Conservation (phyloP, 768 basidiomycete genomes). For the Tubosaeta sp. region DNA sequence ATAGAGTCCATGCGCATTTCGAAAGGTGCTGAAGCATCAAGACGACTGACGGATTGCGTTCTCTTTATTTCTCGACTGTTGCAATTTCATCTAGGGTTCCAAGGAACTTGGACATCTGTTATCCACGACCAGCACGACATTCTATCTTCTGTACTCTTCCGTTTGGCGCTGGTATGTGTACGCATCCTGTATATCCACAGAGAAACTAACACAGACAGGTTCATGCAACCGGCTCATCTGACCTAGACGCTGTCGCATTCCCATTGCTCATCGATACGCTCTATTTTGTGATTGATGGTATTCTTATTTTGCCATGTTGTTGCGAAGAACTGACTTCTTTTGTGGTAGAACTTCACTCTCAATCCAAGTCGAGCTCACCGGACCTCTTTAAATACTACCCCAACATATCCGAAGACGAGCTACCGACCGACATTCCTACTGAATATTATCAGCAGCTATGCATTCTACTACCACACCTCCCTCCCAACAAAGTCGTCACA, state of each 20-base stretch:
- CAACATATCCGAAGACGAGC: conserved; percentile 40
- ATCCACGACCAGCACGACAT: conserved; percentile 43
- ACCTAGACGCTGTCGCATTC: conserved; percentile 54
- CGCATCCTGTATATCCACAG: conserved; percentile 1
- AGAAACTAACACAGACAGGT: conserved; percentile 35
- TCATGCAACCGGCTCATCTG: conserved; percentile 45
- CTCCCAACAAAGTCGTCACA: conserved; percentile 46
- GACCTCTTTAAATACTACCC: conserved; percentile 71
- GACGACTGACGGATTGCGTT: conserved; percentile 37
- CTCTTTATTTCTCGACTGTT: conserved; percentile 62
- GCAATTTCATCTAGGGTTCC: conserved; percentile 71
- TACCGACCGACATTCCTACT: conserved; percentile 52
- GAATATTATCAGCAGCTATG: conserved; percentile 56
- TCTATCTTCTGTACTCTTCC: conserved; percentile 43
- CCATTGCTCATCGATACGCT: conserved; percentile 70
- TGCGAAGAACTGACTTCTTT: neutral
- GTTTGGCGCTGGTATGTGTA: conserved; percentile 47
- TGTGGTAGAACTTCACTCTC: conserved; percentile 54
- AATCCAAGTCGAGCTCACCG: conserved; percentile 44
- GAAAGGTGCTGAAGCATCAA: conserved; percentile 18
- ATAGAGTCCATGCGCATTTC: conserved; percentile 35
- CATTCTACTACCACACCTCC: conserved; percentile 52
- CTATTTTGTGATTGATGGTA: conserved; percentile 71
- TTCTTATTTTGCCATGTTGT: conserved; percentile 6
- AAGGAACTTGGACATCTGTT: conserved; percentile 49